Evolutionary conservation across 768 basidiomycete genomes (phyloP).

Genomic region (Agaricus blazei): DNA sequence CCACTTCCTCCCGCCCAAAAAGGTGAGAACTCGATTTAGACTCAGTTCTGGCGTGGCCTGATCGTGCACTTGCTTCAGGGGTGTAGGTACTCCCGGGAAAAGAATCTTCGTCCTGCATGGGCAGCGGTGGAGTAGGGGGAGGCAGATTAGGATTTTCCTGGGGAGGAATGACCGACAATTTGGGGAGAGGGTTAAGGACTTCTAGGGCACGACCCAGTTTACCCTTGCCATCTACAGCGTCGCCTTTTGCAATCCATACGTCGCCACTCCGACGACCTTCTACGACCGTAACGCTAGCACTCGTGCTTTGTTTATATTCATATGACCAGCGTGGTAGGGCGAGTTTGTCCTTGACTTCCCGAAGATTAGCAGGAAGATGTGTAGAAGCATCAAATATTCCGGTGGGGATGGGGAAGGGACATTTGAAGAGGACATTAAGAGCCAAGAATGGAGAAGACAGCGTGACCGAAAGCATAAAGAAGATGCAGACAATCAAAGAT

Average conservation of each 20-base stretch:
- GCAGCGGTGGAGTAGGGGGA: constrained; percentile 52
- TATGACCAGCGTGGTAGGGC: constrained; percentile 45
- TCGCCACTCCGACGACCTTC: constrained; percentile 70
- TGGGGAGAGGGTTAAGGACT: constrained; percentile 60
- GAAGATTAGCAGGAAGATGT: constrained; percentile 35
- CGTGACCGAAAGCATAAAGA: constrained; percentile 61
- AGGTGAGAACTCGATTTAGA: constrained; percentile 54
- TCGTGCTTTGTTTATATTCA: constrained; percentile 61
- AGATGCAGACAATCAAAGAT: constrained; percentile 36
- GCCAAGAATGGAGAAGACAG: constrained; percentile 64
- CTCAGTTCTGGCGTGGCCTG: constrained; percentile 45
- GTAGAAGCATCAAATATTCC: constrained; percentile 54
- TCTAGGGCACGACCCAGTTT: constrained; percentile 57
- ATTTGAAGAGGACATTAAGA: constrained; percentile 53
- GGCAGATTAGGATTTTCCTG: constrained; percentile 43
- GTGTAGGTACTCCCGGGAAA: constrained; percentile 37
- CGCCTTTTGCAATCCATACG: constrained; percentile 70
- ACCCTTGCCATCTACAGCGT: constrained; percentile 62
- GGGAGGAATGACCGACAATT: constrained; percentile 61
- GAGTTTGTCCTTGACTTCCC: constrained; percentile 25
- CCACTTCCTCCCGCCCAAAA: constrained; percentile 48
- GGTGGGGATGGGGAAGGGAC: constrained; percentile 62
- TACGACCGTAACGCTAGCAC: constrained; percentile 59
- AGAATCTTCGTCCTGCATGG: constrained; percentile 50
- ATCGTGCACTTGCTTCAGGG: constrained; percentile 52